These are phyloP conservation scores for Talaromyces nanjingensis DNA, from an alignment of 495 filamentous ascomycete genomes.

Conservation along the genomic window DNA sequence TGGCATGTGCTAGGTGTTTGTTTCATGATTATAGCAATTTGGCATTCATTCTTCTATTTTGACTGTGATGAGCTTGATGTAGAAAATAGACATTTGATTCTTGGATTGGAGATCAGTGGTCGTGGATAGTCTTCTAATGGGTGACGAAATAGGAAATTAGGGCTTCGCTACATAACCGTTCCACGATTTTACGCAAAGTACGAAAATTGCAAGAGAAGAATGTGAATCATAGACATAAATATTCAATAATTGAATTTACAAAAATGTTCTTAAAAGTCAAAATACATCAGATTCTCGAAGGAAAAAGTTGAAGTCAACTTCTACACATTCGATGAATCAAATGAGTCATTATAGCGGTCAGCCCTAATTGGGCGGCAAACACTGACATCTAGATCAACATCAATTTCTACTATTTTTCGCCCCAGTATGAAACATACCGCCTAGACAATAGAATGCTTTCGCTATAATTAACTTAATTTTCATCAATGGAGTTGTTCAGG, in stretches of 20 bases:
- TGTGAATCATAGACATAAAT: too few species aligned
- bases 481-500: not conserved
- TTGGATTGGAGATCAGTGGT: not conserved
- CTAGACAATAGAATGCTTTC: not conserved
- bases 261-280: not conserved
- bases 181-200: not conserved
- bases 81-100: not conserved
- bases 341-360: slow-evolving; percentile 8
- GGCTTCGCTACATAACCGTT: not conserved
- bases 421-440: not conserved
- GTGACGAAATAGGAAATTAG: not conserved
- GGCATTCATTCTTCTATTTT: not conserved
- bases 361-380: not conserved
- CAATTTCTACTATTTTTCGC: not conserved
- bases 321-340: not conserved
- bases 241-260: too few species aligned
- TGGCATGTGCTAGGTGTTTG: not conserved
- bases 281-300: not conserved
- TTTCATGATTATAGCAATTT: not conserved
- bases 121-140: not conserved
- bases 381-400: not conserved
- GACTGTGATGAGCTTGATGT: not conserved
- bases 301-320: not conserved
- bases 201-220: too few species aligned
- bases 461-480: not conserved